phyloP scores from a whole-genome alignment of 208 protist genomes.

The Crithidia fasciculata region DNA sequence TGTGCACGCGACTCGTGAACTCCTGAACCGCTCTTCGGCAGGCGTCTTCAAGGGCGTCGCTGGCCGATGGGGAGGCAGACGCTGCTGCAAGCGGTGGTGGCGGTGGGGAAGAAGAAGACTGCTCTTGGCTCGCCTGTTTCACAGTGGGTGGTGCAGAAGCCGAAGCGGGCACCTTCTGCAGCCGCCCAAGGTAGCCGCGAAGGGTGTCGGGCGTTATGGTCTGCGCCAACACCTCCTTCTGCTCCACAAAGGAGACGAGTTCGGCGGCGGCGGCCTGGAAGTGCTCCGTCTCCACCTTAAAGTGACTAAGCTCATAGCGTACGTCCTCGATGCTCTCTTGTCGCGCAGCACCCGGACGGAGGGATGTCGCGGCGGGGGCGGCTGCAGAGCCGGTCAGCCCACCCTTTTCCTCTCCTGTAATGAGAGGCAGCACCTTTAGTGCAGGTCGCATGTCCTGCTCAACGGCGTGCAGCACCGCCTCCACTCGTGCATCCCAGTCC shows the following conservation, averaged over 20 bases:
- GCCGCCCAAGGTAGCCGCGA: conserved; percentile 20
- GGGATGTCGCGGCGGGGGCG: neutral
- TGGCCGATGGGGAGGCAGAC: neutral
- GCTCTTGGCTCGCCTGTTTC: neutral
- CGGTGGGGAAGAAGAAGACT: neutral
- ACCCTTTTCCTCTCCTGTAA: neutral
- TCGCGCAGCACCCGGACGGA: neutral
- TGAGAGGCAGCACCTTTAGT: conserved; percentile 26
- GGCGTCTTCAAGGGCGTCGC: conserved; percentile 8
- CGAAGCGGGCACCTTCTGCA: neutral
- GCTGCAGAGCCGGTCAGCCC: neutral
- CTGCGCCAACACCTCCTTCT: conserved; percentile 14
- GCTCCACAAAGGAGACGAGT: conserved; percentile 23
- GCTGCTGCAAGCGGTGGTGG: neutral
- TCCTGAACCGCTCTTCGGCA: conserved; percentile 2
- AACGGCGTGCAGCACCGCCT: conserved; percentile 35
- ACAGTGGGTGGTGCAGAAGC: neutral
- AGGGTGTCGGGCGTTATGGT: conserved; percentile 23
- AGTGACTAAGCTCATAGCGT: conserved; percentile 18
- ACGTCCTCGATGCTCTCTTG: conserved; percentile 13
- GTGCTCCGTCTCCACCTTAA: conserved; percentile 41
- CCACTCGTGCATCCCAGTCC: conserved; percentile 41
- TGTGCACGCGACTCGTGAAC: conserved; percentile 10
- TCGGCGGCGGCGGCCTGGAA: conserved; percentile 32
- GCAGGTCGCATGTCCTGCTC: conserved; percentile 33